Conservation (phyloP, 345 rosid species). For the Clarkia xantiana region DNA sequence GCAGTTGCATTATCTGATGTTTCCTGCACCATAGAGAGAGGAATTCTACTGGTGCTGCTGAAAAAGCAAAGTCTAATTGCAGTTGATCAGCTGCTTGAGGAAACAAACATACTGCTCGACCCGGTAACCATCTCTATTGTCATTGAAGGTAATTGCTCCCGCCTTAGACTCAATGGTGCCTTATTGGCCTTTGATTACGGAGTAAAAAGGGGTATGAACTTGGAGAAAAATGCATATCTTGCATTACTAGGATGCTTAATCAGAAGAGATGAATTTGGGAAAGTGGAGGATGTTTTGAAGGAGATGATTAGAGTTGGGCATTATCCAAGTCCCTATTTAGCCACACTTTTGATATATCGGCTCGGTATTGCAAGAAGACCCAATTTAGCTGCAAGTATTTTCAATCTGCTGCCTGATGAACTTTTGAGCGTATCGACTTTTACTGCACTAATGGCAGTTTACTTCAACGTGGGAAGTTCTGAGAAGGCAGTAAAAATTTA, state of each 20-base stretch:
- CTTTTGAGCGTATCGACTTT: constrained; percentile 51
- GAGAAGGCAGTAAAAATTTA: constrained; percentile 53
- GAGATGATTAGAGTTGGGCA: constrained; percentile 48
- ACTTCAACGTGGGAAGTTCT: constrained; percentile 60
- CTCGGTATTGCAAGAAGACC: constrained; percentile 75
- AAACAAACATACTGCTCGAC: constrained; percentile 27
- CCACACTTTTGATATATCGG: constrained; percentile 45
- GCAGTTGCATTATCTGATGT: constrained; percentile 8
- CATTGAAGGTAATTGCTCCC: constrained; percentile 27
- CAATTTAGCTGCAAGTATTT: constrained; percentile 41
- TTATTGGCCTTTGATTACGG: constrained; percentile 49
- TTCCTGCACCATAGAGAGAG: constrained; percentile 21
- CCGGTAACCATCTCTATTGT: constrained; percentile 32
- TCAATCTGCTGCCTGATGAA: constrained; percentile 43
- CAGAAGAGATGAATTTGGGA: constrained; percentile 25
- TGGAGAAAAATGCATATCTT: constrained; percentile 48
- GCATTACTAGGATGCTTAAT: constrained; percentile 38
- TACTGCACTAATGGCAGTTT: constrained; percentile 52
- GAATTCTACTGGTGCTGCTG: constrained; percentile 41
- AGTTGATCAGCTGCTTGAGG: constrained; percentile 36
- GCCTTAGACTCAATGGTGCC: constrained; percentile 36
- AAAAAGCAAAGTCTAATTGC: constrained; percentile 47
- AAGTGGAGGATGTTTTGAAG: constrained; percentile 30
- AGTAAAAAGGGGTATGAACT: constrained; percentile 27
- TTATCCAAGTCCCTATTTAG: constrained; percentile 38